Evolutionary conservation across 257 asterid genomes (phyloP).

Genomic region (Fraxinus anomala): DNA sequence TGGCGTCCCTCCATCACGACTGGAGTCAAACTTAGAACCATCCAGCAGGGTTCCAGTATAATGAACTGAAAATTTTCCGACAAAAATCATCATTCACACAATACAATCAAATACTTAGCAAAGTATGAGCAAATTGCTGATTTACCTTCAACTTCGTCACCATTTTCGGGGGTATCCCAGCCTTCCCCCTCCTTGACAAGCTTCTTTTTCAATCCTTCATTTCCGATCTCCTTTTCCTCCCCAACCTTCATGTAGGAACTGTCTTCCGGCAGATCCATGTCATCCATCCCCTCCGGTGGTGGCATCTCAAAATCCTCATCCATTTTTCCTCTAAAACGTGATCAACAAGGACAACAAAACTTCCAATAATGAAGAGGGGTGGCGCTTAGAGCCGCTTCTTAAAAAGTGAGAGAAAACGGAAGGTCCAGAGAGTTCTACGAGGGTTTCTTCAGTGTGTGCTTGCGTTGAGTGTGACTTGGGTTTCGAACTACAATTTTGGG

Average conservation of each 20-base stretch:
- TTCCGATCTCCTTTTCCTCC: slow-evolving; percentile 71
- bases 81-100: slow-evolving; percentile 13
- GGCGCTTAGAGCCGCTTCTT: background rate
- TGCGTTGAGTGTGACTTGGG: too few relatives aligned
- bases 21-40: slow-evolving; percentile 74
- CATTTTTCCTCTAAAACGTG: slow-evolving; percentile 28
- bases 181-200: slow-evolving; percentile 68
- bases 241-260: slow-evolving; percentile 59
- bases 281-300: slow-evolving; percentile 52
- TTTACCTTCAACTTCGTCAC: slow-evolving; percentile 67
- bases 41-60: slow-evolving; percentile 70
- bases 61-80: slow-evolving; percentile 46
- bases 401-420: background rate
- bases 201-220: slow-evolving; percentile 70
- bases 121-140: background rate
- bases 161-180: slow-evolving; percentile 72
- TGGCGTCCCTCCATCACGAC: slow-evolving; percentile 62
- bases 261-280: slow-evolving; percentile 60
- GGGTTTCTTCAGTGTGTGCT: slow-evolving; percentile 43
- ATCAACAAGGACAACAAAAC: background rate
- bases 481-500: slow-evolving; percentile 12
- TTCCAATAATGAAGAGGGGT: background rate
- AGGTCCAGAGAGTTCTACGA: slow-evolving; percentile 57
- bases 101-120: background rate
- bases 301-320: slow-evolving; percentile 68